Evolutionary conservation across 208 protist genomes (phyloP).

Genomic region (Leishmania gerbilli): DNA sequence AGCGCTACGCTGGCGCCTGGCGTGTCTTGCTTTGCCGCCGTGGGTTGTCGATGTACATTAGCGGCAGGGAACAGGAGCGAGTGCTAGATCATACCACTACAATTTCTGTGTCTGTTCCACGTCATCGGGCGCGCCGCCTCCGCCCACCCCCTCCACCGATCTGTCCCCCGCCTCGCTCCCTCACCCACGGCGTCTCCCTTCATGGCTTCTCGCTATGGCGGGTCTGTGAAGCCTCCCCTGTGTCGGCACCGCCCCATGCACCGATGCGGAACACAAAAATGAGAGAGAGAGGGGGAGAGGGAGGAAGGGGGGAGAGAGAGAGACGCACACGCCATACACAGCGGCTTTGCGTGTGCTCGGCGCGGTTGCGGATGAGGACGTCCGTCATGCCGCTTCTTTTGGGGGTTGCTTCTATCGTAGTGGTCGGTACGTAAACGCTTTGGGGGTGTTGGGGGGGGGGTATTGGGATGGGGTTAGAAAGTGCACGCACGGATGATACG

Average conservation of each 20-base stretch:
- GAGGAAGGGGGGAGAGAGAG: background rate
- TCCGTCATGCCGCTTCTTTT: background rate
- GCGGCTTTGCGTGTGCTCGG: background rate
- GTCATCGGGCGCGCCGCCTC: background rate
- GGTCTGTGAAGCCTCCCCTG: background rate
- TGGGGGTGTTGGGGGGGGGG: background rate
- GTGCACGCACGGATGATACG: background rate
- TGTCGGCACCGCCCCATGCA: background rate
- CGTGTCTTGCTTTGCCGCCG: background rate
- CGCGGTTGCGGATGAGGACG: background rate
- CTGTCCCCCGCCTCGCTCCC: background rate
- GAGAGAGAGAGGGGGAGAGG: background rate
- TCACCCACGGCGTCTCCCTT: background rate
- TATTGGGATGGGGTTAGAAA: no score
- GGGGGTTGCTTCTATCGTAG: background rate
- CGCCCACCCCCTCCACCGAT: background rate
- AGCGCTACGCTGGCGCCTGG: background rate
- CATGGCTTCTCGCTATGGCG: slow-evolving; percentile 9
- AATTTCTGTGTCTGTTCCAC: slow-evolving; percentile 1
- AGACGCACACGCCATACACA: background rate
- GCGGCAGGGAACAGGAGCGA: background rate
- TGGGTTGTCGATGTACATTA: background rate
- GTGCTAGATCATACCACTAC: background rate
- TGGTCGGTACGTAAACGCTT: background rate
- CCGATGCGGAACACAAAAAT: background rate